These are phyloP conservation scores for Scheffersomyces illinoinensis DNA, from an alignment of 1,139 yeast species.

Conservation along the genomic window DNA sequence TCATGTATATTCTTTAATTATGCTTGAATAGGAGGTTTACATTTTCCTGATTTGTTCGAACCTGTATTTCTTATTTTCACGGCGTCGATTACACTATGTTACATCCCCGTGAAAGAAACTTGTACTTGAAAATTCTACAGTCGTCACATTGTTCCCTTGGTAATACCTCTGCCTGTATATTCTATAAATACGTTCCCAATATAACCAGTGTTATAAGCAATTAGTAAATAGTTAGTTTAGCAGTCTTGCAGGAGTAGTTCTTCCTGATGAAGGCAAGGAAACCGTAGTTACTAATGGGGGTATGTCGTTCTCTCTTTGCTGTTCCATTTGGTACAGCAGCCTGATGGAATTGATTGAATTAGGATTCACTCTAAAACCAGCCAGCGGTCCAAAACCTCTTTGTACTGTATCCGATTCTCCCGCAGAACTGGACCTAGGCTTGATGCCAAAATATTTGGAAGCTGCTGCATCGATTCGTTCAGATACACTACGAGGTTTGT, in stretches of 20 bases:
- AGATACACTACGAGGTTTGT: background rate
- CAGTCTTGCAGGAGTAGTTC: background rate
- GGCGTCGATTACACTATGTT: too few species aligned
- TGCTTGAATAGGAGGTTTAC: too few species aligned
- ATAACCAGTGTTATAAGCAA: background rate
- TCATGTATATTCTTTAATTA: too few species aligned
- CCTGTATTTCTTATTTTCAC: too few species aligned
- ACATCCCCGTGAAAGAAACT: too few species aligned
- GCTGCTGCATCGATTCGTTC: background rate
- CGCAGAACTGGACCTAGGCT: background rate
- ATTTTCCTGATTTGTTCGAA: too few species aligned
- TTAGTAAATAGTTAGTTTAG: background rate
- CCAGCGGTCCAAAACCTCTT: background rate
- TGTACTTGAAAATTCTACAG: too few species aligned
- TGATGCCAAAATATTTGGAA: background rate
- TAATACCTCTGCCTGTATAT: background rate
- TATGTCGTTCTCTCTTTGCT: background rate
- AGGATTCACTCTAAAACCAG: background rate
- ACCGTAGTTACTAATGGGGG: background rate
- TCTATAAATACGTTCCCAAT: background rate
- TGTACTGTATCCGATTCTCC: background rate
- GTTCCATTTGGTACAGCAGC: background rate
- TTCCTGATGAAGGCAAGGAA: background rate
- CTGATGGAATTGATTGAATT: background rate
- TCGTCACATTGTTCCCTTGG: background rate